These are phyloP conservation scores for Pugionium cornutum DNA, from an alignment of 345 rosid species.

Conservation along the genomic window DNA sequence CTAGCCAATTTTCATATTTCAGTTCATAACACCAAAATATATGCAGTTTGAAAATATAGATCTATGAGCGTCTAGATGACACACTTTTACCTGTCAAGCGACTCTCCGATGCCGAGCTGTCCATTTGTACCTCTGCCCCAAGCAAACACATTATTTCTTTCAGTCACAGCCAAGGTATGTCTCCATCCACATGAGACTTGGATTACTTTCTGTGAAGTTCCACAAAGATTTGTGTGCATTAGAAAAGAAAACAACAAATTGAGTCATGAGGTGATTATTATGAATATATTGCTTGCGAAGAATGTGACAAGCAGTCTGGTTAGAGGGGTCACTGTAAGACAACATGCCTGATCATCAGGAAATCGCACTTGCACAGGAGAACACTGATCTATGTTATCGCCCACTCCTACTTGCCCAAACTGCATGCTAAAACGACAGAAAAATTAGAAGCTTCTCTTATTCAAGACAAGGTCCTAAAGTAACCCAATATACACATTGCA, in stretches of 20 bases:
- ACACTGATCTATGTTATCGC: slow-evolving; percentile 70
- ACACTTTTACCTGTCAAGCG: slow-evolving; percentile 64
- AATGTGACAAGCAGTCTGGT: slow-evolving; percentile 38
- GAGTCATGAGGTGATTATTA: slow-evolving; percentile 33
- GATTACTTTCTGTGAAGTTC: slow-evolving; percentile 60
- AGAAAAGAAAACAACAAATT: slow-evolving; percentile 29
- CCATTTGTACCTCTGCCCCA: slow-evolving; percentile 99
- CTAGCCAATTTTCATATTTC: slow-evolving; percentile 3
- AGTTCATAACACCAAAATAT: not conserved
- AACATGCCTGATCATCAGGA: slow-evolving; percentile 78
- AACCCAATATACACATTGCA: slow-evolving; percentile 14
- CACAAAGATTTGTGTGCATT: slow-evolving; percentile 23
- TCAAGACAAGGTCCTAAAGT: slow-evolving; percentile 1
- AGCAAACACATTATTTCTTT: slow-evolving; percentile 72
- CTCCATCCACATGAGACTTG: slow-evolving; percentile 97
- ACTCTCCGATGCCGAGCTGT: slow-evolving; percentile 91
- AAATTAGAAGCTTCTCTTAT: slow-evolving; percentile 32
- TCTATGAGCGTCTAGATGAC: not conserved
- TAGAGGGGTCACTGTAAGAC: slow-evolving; percentile 39
- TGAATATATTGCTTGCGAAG: not conserved
- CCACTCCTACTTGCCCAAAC: slow-evolving; percentile 99
- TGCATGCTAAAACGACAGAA: slow-evolving; percentile 42
- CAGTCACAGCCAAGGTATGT: slow-evolving; percentile 91
- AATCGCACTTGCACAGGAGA: slow-evolving; percentile 80
- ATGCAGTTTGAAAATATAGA: slow-evolving; percentile 10